phyloP scores from a whole-genome alignment of 2,329 filamentous ascomycete genomes.

The Colletotrichum sp. region DNA sequence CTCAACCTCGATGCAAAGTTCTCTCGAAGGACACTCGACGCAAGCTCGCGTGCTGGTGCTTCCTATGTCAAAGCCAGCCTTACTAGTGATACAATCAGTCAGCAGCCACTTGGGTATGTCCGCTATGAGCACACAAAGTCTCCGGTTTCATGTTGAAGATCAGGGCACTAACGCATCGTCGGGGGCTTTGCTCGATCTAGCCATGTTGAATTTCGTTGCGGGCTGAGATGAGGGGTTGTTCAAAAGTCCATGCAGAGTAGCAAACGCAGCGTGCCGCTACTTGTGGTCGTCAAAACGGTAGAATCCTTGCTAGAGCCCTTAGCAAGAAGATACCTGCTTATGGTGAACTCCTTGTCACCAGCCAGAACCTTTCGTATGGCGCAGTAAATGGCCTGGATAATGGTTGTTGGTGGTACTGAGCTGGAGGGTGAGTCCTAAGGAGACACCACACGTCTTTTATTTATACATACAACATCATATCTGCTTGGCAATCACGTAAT shows the following conservation, averaged over 20 bases:
- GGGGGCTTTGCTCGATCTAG: not conserved
- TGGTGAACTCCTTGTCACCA: not conserved
- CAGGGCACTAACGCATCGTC: not conserved
- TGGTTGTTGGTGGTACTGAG: not conserved
- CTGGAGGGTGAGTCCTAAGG: not conserved
- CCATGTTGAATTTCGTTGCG: not conserved
- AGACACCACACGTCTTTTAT: not conserved
- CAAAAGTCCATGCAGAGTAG: not conserved
- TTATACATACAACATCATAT: not conserved
- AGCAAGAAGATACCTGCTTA: not conserved
- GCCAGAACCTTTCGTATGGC: not conserved
- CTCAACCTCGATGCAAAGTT: not conserved
- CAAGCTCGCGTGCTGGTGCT: conserved; percentile 23
- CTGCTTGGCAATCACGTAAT: not conserved
- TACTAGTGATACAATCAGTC: not conserved
- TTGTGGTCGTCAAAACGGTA: not conserved
- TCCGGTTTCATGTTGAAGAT: not conserved
- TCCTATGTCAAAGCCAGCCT: conserved; percentile 16
- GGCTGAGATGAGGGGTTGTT: not conserved
- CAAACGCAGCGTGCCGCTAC: not conserved
- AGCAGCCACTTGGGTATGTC: not conserved
- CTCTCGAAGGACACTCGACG: not conserved
- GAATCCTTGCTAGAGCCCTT: not conserved
- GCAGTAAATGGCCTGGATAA: not conserved
- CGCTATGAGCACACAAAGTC: not conserved